A percentile compares a stretch with the other conserved stretches of the same genome.
phyloP scores from a whole-genome alignment of 257 asterid genomes.

The Nicotiana attenuata region DNA sequence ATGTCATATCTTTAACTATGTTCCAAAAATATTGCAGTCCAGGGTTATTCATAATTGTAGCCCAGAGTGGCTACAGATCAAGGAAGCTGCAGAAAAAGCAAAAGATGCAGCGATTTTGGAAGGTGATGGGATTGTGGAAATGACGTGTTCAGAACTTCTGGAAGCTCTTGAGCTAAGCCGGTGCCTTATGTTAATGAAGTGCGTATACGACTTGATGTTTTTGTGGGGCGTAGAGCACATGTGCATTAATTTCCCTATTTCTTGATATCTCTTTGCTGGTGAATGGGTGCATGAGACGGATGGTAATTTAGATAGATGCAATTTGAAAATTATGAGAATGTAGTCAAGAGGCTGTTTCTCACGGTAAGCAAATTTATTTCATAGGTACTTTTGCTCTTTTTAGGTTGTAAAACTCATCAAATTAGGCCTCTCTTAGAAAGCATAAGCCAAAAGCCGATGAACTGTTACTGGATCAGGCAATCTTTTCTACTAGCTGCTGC shows the following conservation, averaged over 20 bases:
- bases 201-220: constrained; percentile 16
- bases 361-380: not conserved
- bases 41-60: constrained; percentile 84
- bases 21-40: constrained; percentile 43
- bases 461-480: not conserved
- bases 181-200: constrained; percentile 92
- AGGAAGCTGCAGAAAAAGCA: constrained; percentile 91
- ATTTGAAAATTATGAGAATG: not conserved
- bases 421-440: not conserved
- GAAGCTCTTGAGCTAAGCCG: constrained; percentile 99
- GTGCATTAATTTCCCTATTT: not conserved
- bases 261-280: constrained; percentile 1
- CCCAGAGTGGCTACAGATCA: constrained; percentile 91
- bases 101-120: constrained; percentile 60
- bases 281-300: not conserved
- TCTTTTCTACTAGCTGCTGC: not conserved
- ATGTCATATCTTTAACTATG: constrained; percentile 17
- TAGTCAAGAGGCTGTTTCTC: not conserved
- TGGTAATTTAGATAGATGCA: not conserved
- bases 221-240: not conserved
- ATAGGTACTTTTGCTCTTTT: not conserved
- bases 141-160: constrained; percentile 92
- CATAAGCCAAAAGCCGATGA: not conserved
- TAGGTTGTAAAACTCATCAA: not conserved
- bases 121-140: constrained; percentile 86